phyloP scores from a whole-genome alignment of 805 yeast genomes.

The Lipomyces anomalus region DNA sequence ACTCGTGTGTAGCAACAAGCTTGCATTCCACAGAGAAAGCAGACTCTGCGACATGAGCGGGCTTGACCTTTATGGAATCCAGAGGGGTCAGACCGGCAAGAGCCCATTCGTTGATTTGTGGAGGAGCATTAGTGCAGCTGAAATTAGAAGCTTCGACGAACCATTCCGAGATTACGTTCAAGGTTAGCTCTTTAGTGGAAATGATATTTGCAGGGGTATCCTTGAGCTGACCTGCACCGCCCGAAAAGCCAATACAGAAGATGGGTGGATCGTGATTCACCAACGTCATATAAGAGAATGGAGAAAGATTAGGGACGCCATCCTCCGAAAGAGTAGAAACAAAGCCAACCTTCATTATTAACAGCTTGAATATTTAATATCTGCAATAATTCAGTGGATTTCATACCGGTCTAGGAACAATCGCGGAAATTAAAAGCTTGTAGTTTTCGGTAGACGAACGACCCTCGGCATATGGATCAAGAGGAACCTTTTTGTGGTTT shows the following conservation, averaged over 20 bases:
- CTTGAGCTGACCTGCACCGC: constrained; percentile 31
- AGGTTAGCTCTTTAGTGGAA: constrained; percentile 49
- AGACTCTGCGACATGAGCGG: constrained; percentile 56
- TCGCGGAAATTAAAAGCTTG: constrained; percentile 45
- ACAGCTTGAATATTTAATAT: no score
- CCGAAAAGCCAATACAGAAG: constrained; percentile 47
- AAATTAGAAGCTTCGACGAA: constrained; percentile 58
- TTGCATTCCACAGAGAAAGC: constrained; percentile 54
- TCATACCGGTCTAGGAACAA: constrained; percentile 60
- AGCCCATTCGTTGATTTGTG: constrained; percentile 48
- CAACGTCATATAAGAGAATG: constrained; percentile 52
- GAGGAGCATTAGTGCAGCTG: constrained; percentile 44
- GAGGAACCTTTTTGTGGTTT: constrained; percentile 39
- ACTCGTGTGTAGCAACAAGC: constrained; percentile 41
- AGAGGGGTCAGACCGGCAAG: constrained; percentile 48
- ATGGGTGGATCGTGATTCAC: constrained; percentile 54
- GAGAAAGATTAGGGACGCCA: constrained; percentile 49
- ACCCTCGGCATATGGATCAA: constrained; percentile 45
- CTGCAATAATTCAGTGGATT: no score
- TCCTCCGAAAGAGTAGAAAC: constrained; percentile 43
- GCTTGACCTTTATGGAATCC: constrained; percentile 42
- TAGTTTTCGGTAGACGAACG: constrained; percentile 45
- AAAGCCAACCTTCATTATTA: constrained; percentile 36
- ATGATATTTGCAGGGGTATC: constrained; percentile 47
- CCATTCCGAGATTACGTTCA: constrained; percentile 59